Evolutionary conservation across 768 basidiomycete species (phyloP).

Genomic region (Kwoniella newhampshirensis): DNA sequence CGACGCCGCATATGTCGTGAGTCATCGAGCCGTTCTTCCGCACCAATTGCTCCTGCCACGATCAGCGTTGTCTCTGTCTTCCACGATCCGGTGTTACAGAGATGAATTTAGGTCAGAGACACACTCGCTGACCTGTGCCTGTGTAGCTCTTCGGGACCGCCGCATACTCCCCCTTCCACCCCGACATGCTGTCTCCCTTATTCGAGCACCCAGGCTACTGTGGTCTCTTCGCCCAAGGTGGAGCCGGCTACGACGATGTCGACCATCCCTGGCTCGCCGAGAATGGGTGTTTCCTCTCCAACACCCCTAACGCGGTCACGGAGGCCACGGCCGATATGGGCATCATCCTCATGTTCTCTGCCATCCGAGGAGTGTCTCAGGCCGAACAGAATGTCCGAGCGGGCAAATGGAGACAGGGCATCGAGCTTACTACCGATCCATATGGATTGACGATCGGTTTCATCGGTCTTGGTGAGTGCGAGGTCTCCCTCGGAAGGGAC

Average conservation of each 20-base stretch:
- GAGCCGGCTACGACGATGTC: conserved; percentile 34
- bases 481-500: not conserved
- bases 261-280: conserved; percentile 16
- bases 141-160: conserved; percentile 13
- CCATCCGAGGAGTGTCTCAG: conserved; percentile 15
- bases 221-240: conserved; percentile 32
- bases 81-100: no score
- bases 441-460: conserved; percentile 18
- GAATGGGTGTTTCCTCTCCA: conserved; percentile 21
- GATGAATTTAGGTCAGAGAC: no score
- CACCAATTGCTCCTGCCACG: not conserved
- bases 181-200: conserved; percentile 24
- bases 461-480: conserved; percentile 19
- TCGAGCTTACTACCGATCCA: conserved; percentile 18
- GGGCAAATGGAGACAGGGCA: conserved; percentile 20
- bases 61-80: no score
- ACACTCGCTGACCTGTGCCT: no score
- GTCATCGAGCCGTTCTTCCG: no score
- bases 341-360: conserved; percentile 22
- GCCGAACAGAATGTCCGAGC: conserved; percentile 13
- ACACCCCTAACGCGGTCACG: conserved; percentile 31
- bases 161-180: conserved; percentile 14
- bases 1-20: conserved; percentile 28
- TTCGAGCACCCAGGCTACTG: conserved; percentile 20
- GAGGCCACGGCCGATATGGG: conserved; percentile 31